These are phyloP conservation scores for Mucuna pruriens DNA, from an alignment of 306 rosid species.

Conservation along the genomic window DNA sequence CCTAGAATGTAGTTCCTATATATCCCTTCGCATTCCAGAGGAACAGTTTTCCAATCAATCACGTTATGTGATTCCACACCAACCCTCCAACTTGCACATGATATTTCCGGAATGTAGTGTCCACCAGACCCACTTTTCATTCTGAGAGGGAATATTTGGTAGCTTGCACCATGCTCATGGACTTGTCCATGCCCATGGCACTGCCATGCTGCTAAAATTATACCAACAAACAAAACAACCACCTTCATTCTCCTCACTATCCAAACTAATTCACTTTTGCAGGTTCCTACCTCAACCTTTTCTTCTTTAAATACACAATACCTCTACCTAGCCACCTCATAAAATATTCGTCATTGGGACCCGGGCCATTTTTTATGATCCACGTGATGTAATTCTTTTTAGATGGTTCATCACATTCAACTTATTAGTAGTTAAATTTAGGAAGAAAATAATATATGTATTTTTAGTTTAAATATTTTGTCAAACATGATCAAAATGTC, in stretches of 20 bases:
- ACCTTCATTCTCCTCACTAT: background rate
- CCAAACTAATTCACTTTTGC: background rate
- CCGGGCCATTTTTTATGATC: no score
- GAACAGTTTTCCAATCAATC: slow-evolving; percentile 49
- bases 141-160: slow-evolving; percentile 50
- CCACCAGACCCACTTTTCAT: slow-evolving; percentile 42
- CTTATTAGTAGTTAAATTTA: no score
- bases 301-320: background rate
- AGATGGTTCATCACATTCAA: no score
- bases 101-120: slow-evolving; percentile 2
- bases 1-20: slow-evolving; percentile 56
- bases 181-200: slow-evolving; percentile 25
- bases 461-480: no score
- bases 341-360: no score
- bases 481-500: no score
- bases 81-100: slow-evolving; percentile 70
- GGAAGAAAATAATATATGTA: no score
- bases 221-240: background rate
- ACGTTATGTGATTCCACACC: slow-evolving; percentile 67
- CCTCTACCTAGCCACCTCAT: background rate
- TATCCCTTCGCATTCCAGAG: slow-evolving; percentile 47
- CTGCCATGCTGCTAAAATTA: background rate
- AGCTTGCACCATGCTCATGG: background rate
- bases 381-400: no score
- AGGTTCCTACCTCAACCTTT: background rate